phyloP scores from a whole-genome alignment of 352 stramenopile species.

The Globisporangium orthogonon region DNA sequence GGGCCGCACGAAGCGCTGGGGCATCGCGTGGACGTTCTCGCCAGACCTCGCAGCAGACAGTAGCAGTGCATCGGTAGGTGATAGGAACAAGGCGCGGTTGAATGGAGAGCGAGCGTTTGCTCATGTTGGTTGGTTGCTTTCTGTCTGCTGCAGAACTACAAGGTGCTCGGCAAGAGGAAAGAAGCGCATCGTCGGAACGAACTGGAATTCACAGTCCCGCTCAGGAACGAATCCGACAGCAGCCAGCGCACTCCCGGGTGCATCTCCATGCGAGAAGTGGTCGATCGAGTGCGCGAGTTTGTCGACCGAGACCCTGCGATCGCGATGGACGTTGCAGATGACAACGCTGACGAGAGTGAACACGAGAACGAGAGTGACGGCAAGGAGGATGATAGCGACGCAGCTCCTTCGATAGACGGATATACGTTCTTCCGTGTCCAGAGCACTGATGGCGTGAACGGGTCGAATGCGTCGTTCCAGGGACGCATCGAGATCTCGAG shows the following conservation, averaged over 20 bases:
- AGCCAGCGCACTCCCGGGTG: conserved; percentile 26
- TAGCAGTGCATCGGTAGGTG: conserved; percentile 1
- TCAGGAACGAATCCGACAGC: neutral
- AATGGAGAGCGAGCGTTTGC: too few relatives aligned
- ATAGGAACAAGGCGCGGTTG: too few relatives aligned
- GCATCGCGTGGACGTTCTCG: conserved; percentile 91
- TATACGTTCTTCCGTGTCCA: conserved; percentile 12
- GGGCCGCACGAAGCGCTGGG: conserved; percentile 90
- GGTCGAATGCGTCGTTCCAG: conserved; percentile 6
- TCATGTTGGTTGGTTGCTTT: too few relatives aligned
- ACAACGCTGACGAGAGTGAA: conserved; percentile 2
- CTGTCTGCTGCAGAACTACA: conserved; percentile 23
- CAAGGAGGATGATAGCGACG: conserved; percentile 1
- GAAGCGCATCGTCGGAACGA: conserved; percentile 56
- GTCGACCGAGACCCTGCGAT: conserved; percentile 13
- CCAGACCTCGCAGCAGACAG: conserved; percentile 17
- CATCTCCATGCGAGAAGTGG: conserved; percentile 30
- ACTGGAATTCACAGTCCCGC: conserved; percentile 41
- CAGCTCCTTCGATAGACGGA: neutral
- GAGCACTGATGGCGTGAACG: neutral
- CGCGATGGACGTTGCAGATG: neutral
- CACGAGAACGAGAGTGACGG: conserved; percentile 4
- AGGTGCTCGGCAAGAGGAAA: conserved; percentile 82
- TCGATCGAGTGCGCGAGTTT: conserved; percentile 36
- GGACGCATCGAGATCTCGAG: conserved; percentile 28